A percentile compares a stretch with the other conserved stretches of the same genome.
Conservation (phyloP, 305 asterid species). For the Striga hermonthica region DNA sequence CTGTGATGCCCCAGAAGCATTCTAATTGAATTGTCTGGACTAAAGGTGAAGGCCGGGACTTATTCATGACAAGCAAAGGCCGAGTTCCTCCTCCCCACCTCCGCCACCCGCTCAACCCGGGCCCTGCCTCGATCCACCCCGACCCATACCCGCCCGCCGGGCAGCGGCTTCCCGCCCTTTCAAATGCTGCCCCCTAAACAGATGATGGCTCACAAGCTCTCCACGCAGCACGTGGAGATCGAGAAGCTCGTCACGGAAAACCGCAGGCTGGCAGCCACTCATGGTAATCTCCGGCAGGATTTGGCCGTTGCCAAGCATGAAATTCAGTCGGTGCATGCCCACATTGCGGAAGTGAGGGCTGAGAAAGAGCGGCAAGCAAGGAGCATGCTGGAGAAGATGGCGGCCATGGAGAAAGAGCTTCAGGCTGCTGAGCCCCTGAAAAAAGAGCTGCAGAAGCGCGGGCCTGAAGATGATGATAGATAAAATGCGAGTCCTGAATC, state of each 20-base stretch:
- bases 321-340: conserved; percentile 64
- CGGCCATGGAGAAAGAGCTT: conserved; percentile 72
- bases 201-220: conserved; percentile 82
- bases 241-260: conserved; percentile 78
- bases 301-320: conserved; percentile 86
- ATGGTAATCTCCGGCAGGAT: conserved; percentile 82
- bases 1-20: background rate
- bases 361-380: conserved; percentile 72
- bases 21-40: conserved; percentile 16
- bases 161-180: conserved; percentile 61
- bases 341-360: conserved; percentile 59
- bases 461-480: background rate
- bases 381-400: conserved; percentile 57
- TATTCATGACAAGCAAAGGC: conserved; percentile 78
- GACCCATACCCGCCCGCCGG: conserved; percentile 63
- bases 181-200: conserved; percentile 79
- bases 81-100: conserved; percentile 66
- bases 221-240: conserved; percentile 76
- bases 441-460: conserved; percentile 69
- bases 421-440: conserved; percentile 55
- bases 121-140: conserved; percentile 54
- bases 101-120: conserved; percentile 51
- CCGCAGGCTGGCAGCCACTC: conserved; percentile 84
- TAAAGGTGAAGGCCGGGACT: conserved; percentile 28
- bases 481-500: too few species aligned